Base-by-base conservation (phyloP, 371 early-diverging fungal genomes). In the Chytridium lagenaria region DNA sequence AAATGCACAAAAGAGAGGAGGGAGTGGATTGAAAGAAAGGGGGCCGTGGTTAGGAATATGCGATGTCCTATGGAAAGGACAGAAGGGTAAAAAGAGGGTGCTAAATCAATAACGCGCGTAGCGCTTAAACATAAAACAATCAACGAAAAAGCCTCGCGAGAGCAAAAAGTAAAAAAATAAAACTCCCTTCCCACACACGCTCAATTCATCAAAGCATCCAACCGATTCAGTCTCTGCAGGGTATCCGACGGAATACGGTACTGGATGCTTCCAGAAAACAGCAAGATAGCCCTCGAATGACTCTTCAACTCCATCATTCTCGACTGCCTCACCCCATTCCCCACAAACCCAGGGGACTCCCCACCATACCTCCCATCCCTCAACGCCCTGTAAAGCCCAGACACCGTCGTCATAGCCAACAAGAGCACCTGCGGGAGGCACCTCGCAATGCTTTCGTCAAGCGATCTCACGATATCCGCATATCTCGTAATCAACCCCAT, bases 231-330 rank as follows among this genome's bases (percentile, higher is more conserved):
- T 70, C 86, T 86, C 12, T 90, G 88, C 66, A 91, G 89, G 0
- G 90, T 90, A 66, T 94, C 95, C 1, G 87, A 85, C 3, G 95
- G 92, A 79, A 95, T 92, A 30, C 91, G 83, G 81, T 92, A 92
- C 79, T 92, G 92, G 68, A 95, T 86, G 71, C 89, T 85, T 12
- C 95, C 94, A 0, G 92, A 89, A 87, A 94, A 94, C 51, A 90
- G 85, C 76, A 92, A 87, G 19, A 96, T 59, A 2, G 89, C 86
- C 50, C 90, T 87, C 12, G 90, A 88, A 50, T 82, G 30, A 2
- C 66, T 73, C 68, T 73, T 61, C 40, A 81, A 66, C 59, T 83
- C 81, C 28, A 40, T 37, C 51, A 71, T 30, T 61, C 69, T 59
- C 0, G 67, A 57, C 23, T 72, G 71, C 70, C 66, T n/a, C 12